These are phyloP conservation scores for Russula sp. DNA, from an alignment of 768 basidiomycete species.

Conservation along the genomic window DNA sequence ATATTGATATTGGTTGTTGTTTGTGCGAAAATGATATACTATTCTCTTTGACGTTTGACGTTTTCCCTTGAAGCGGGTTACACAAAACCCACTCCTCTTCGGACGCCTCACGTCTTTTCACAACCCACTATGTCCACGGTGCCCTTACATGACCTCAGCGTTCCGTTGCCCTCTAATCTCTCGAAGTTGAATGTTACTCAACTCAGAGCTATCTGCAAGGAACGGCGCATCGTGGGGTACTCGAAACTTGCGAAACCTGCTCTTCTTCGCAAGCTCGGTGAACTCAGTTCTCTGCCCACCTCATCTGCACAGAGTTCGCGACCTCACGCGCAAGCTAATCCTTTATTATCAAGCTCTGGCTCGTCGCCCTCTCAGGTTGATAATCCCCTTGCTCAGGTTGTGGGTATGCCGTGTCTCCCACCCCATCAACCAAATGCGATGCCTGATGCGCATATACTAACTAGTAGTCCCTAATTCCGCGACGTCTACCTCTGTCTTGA, in stretches of 20 bases:
- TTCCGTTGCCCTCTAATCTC: conserved; percentile 7
- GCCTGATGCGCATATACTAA: conserved; percentile 6
- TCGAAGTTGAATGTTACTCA: conserved; percentile 50
- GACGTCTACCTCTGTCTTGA: background rate
- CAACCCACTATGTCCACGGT: background rate
- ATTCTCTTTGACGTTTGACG: background rate
- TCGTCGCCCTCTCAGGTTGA: background rate
- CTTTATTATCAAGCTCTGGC: background rate
- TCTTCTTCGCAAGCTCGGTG: conserved; percentile 43
- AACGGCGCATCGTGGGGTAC: conserved; percentile 50
- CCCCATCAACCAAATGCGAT: background rate
- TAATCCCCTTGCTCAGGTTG: background rate
- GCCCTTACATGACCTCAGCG: background rate
- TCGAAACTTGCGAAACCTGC: conserved; percentile 57
- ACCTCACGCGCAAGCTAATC: background rate
- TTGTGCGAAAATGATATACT: background rate
- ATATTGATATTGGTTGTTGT: background rate
- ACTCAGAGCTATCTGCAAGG: conserved; percentile 63
- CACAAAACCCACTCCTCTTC: too few relatives aligned
- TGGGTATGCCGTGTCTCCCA: background rate
- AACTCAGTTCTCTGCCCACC: background rate
- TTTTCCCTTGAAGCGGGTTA: background rate
- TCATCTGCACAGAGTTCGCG: background rate
- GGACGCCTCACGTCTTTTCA: background rate
- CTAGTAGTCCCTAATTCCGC: background rate